Base-by-base conservation (phyloP, 176 grass and related monocot species). In the Lolium perenne region DNA sequence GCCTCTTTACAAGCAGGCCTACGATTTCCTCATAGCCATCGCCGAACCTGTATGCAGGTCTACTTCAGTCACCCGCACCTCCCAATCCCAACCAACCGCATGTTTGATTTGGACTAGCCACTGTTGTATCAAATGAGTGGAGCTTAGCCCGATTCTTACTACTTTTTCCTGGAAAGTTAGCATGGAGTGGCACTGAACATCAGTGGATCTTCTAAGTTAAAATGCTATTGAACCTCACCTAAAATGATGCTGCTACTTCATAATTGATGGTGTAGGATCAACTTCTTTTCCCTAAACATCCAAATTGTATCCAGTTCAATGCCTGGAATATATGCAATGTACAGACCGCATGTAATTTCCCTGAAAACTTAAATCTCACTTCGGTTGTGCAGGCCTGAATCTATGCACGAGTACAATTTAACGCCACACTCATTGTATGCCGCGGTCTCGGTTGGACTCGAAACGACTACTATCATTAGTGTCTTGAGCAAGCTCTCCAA, bases 11-110 rank as follows among this genome's bases (percentile, higher is more conserved):
- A 98, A 98, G 43, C 91, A 98, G 71, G 96, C 96, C 9, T 98
- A 98, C 23, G 96, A 95, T 92, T 98, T 95, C 63, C 90, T 98
- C 25, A 95, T 98, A 17, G 96, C 93, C 20, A 95, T 98, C 20
- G 92, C 96, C 2, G 96, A 98, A 85, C 96, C 96, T 54, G 93
- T 98, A 51, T 95, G 93, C 90, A 95, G 96, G 95, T 95, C 71
- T 17, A 32, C 45, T 80, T 62, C 40, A 68, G 46, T 47, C 41
- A 29, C 50, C 58, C 61, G 21, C 45, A 54, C 62, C 18, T 35
- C 48, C 7, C 56, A 50, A 49, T 85, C 21, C 56, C n/a, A 46
- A 21, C 51, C 58, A 74, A 50, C 76, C 80, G 35, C 35, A 60
- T 76, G 14, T 71, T 76, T 45, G 43, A 8, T 85, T 47, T 49